Evolutionary conservation across 495 filamentous ascomycete genomes (phyloP).

Genomic region (Echria macrotheca): DNA sequence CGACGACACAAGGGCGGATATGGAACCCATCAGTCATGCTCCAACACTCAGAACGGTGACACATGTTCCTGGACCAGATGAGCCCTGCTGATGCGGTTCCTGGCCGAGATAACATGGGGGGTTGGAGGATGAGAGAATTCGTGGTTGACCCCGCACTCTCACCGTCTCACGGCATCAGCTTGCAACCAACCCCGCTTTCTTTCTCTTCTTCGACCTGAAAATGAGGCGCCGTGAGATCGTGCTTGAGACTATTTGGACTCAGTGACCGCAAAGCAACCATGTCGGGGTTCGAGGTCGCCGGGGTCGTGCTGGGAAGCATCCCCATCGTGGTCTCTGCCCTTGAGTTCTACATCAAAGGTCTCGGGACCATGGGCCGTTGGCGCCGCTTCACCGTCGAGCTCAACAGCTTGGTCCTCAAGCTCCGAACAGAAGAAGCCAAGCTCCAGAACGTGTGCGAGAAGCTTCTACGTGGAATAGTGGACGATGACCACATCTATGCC

Average conservation of each 20-base stretch:
- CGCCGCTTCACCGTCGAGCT: conserved; percentile 26
- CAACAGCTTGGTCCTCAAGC: conserved; percentile 23
- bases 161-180: too few species aligned
- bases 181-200: too few species aligned
- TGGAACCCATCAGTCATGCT: background rate
- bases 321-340: conserved; percentile 37
- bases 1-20: background rate
- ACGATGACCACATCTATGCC: conserved; percentile 15
- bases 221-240: too few species aligned
- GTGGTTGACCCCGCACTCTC: too few species aligned
- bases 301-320: conserved; percentile 36
- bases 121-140: too few species aligned
- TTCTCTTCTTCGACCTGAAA: too few species aligned
- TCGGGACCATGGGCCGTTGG: conserved; percentile 22
- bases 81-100: too few species aligned
- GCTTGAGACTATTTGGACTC: too few species aligned
- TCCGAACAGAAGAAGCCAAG: conserved; percentile 28
- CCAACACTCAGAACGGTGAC: too few species aligned
- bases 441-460: conserved; percentile 32
- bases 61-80: too few species aligned
- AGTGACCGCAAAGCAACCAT: too few species aligned
- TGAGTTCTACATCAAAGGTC: conserved; percentile 30
- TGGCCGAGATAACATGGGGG: too few species aligned
- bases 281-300: conserved; percentile 42
- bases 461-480: conserved; percentile 23